These are phyloP conservation scores for Botrytis porri DNA, from an alignment of 2,329 filamentous ascomycete species.

Conservation along the genomic window DNA sequence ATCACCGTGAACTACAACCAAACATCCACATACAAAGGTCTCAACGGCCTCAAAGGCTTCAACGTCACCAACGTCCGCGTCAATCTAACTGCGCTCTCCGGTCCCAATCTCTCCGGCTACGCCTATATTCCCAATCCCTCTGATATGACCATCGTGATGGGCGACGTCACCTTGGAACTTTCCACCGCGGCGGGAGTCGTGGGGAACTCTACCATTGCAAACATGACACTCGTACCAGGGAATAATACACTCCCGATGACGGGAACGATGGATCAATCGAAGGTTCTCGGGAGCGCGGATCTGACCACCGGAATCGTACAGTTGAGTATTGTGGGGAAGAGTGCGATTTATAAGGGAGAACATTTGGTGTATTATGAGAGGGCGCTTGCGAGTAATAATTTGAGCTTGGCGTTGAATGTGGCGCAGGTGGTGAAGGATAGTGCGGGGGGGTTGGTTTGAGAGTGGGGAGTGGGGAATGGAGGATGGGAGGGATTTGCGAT, in stretches of 20 bases:
- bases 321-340: conserved; percentile 49
- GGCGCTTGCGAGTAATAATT: conserved; percentile 47
- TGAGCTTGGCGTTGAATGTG: conserved; percentile 48
- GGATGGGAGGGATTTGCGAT: background rate
- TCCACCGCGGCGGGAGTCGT: conserved; percentile 43
- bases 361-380: conserved; percentile 51
- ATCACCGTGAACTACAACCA: conserved; percentile 54
- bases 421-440: conserved; percentile 36
- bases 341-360: conserved; percentile 47
- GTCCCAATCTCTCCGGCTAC: conserved; percentile 53
- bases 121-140: conserved; percentile 59
- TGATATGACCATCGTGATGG: conserved; percentile 54
- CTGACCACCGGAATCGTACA: conserved; percentile 46
- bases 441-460: background rate
- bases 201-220: conserved; percentile 48
- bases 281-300: conserved; percentile 36
- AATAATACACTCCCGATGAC: conserved; percentile 51
- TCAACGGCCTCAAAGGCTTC: conserved; percentile 55
- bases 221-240: conserved; percentile 53
- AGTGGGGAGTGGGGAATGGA: no score
- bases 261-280: conserved; percentile 45
- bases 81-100: conserved; percentile 39
- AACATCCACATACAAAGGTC: conserved; percentile 53
- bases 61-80: conserved; percentile 48
- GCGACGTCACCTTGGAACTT: conserved; percentile 55